phyloP scores from a whole-genome alignment of 352 stramenopile species.

The Plasmopara halstedii region DNA sequence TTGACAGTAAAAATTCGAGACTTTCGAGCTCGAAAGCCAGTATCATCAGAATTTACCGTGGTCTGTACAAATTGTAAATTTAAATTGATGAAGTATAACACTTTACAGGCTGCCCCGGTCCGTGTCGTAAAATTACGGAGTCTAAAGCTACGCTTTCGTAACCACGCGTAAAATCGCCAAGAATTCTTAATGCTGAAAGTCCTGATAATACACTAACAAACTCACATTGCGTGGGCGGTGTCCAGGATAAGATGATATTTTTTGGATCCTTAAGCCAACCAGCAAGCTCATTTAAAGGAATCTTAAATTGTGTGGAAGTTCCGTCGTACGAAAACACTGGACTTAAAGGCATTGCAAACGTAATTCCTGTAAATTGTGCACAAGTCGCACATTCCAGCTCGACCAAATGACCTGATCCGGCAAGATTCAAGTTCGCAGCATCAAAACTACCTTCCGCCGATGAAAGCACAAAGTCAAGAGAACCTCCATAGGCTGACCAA shows the following conservation, averaged over 20 bases:
- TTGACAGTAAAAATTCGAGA: no score
- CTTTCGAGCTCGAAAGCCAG: no score
- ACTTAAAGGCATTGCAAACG: constrained; percentile 78
- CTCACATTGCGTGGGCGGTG: constrained; percentile 66
- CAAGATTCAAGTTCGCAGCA: constrained; percentile 64
- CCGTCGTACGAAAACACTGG: constrained; percentile 76
- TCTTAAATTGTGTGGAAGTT: constrained; percentile 64
- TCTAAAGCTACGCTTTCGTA: constrained; percentile 89
- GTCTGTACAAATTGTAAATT: no score
- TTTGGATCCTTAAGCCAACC: constrained; percentile 90
- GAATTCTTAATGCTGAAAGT: constrained; percentile 77
- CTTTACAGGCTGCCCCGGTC: constrained; percentile 28
- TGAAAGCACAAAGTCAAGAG: constrained; percentile 85
- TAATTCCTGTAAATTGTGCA: constrained; percentile 69
- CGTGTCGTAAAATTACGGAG: constrained; percentile 62
- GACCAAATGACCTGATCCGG: constrained; percentile 57
- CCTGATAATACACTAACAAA: constrained; percentile 85
- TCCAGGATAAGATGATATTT: constrained; percentile 80
- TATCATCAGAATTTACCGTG: no score
- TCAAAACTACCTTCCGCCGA: constrained; percentile 87
- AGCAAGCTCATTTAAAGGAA: constrained; percentile 73
- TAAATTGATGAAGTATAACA: constrained; percentile 24
- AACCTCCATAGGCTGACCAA: constrained; percentile 83
- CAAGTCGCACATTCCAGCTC: constrained; percentile 84
- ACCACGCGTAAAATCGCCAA: constrained; percentile 87